These are phyloP conservation scores for Anaeramoeba ignava DNA, from an alignment of 78 protist genomes.

Conservation along the genomic window DNA sequence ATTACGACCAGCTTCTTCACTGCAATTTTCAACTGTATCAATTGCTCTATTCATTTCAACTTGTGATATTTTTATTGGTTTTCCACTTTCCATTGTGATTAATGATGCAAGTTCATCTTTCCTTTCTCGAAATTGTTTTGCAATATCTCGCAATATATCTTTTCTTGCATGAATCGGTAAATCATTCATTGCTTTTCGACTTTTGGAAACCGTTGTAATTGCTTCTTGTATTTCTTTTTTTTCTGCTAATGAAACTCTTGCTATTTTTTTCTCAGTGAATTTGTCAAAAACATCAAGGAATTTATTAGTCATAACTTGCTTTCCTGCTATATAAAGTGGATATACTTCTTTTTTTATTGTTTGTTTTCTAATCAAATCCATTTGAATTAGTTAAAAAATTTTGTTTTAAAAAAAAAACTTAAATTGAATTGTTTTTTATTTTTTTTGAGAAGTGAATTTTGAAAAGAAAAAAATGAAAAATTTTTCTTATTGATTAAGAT, in stretches of 20 bases:
- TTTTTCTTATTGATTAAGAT: too few relatives aligned
- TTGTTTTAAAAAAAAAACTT: too few relatives aligned
- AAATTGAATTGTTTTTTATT: too few relatives aligned
- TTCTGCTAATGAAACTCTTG: neutral
- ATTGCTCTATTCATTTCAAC: constrained; percentile 22
- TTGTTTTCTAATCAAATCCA: too few relatives aligned
- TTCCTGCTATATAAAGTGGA: too few relatives aligned
- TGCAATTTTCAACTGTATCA: constrained; percentile 20
- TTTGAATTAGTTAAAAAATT: too few relatives aligned
- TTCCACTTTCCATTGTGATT: constrained; percentile 23
- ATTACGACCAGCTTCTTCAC: constrained; percentile 19
- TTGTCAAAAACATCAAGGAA: too few relatives aligned
- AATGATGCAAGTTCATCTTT: constrained; percentile 11
- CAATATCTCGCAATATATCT: constrained; percentile 11
- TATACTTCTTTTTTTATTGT: too few relatives aligned
- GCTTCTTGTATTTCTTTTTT: constrained; percentile 3
- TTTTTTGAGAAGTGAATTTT: too few relatives aligned
- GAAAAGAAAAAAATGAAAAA: too few relatives aligned
- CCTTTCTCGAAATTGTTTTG: constrained; percentile 6
- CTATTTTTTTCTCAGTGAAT: neutral
- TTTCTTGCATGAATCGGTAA: constrained; percentile 21
- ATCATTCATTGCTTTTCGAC: neutral
- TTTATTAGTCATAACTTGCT: too few relatives aligned
- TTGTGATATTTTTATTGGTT: constrained; percentile 28
- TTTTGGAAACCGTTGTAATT: constrained; percentile 4